Conservation (phyloP, 306 rosid species). For the Arachis hypogaea region DNA sequence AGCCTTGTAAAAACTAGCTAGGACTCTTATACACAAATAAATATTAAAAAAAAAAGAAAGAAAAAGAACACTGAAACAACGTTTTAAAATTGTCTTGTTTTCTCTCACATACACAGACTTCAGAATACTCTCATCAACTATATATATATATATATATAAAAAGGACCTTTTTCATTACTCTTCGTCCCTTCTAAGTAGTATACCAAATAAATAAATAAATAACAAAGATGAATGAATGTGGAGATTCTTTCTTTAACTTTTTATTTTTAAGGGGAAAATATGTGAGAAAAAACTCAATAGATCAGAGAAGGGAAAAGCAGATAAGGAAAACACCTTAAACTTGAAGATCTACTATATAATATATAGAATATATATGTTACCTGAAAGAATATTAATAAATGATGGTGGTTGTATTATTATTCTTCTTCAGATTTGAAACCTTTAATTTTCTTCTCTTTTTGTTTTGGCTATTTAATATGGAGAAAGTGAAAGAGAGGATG, state of each 20-base stretch:
- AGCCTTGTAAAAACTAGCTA: conserved; percentile 16
- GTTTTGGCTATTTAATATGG: not conserved
- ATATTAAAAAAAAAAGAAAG: conserved; percentile 7
- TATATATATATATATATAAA: not conserved
- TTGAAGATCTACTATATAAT: not conserved
- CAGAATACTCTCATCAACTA: not conserved
- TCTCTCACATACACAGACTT: not conserved
- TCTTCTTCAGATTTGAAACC: conserved; percentile 20
- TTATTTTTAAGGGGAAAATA: not conserved
- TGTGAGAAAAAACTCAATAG: not conserved
- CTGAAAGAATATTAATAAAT: not conserved
- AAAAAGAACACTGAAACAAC: not conserved
- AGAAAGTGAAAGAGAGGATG: conserved; percentile 29
- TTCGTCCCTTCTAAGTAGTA: not conserved
- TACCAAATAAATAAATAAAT: conserved; percentile 12
- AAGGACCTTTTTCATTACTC: conserved; percentile 47
- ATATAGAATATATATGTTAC: too few species aligned
- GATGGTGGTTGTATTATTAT: not conserved
- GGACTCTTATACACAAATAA: conserved; percentile 3
- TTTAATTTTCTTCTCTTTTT: not conserved
- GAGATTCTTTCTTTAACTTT: too few species aligned
- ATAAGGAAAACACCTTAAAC: not conserved
- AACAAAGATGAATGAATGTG: not conserved
- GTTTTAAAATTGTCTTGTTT: conserved; percentile 1
- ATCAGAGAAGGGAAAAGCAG: conserved; percentile 21